Conservation (phyloP, 2,329 filamentous ascomycete species). For the Xylaria sp. region DNA sequence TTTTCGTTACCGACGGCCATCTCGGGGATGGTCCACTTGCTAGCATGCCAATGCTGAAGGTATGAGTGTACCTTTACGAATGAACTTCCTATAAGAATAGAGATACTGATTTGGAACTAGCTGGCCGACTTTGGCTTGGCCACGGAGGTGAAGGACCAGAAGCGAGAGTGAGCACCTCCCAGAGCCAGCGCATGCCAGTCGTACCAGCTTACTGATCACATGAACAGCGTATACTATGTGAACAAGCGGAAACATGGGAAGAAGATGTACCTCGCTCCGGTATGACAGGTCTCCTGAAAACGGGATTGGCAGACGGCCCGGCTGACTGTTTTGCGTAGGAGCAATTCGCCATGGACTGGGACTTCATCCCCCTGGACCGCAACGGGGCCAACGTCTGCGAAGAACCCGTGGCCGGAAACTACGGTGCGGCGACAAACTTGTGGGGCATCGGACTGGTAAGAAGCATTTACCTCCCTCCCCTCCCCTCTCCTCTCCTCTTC, state of each 20-base stretch:
- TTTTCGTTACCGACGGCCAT: slow-evolving; percentile 24
- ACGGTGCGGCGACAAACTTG: slow-evolving; percentile 14
- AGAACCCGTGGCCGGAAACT: slow-evolving; percentile 7
- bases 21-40: slow-evolving; percentile 4
- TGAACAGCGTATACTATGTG: slow-evolving; percentile 24
- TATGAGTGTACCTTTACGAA: background rate
- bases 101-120: slow-evolving; percentile 7
- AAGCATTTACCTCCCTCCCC: background rate
- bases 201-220: background rate
- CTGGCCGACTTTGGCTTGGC: slow-evolving; percentile 30
- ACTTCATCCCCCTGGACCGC: background rate
- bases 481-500: too few relatives aligned
- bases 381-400: slow-evolving; percentile 3
- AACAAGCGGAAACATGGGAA: slow-evolving; percentile 7
- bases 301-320: background rate
- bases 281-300: slow-evolving; percentile 6
- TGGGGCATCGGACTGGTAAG: slow-evolving; percentile 19
- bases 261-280: slow-evolving; percentile 15
- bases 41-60: slow-evolving; percentile 11
- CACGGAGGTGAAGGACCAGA: slow-evolving; percentile 15
- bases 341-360: slow-evolving; percentile 17
- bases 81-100: background rate
- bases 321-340: slow-evolving; percentile 5
- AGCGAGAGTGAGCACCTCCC: slow-evolving; percentile 30
- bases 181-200: background rate